These are phyloP conservation scores for Pythium folliculosum DNA, from an alignment of 352 stramenopile genomes.

Conservation along the genomic window DNA sequence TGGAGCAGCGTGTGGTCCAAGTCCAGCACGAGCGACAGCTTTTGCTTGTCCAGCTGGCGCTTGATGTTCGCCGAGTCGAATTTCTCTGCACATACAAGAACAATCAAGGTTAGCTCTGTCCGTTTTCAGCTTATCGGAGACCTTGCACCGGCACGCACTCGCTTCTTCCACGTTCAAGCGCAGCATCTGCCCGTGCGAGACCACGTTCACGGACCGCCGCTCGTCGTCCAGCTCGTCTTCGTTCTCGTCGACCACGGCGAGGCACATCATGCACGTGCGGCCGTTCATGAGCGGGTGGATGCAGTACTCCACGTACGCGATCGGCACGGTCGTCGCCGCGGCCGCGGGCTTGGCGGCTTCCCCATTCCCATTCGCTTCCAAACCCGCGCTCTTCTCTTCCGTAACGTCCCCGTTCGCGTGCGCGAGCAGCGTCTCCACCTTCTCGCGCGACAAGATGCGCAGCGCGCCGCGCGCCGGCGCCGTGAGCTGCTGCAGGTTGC, in stretches of 20 bases:
- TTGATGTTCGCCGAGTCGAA: constrained; percentile 86
- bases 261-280: constrained; percentile 81
- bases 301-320: constrained; percentile 79
- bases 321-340: constrained; percentile 13
- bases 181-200: constrained; percentile 90
- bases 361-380: constrained; percentile 6
- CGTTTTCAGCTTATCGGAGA: not conserved
- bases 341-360: not conserved
- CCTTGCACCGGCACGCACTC: constrained; percentile 53
- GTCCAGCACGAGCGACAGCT: constrained; percentile 96
- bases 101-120: not conserved
- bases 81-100: constrained; percentile 57
- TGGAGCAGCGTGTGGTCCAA: constrained; percentile 97
- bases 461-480: constrained; percentile 93
- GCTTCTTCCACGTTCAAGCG: constrained; percentile 96
- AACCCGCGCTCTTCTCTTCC: not conserved
- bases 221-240: constrained; percentile 64
- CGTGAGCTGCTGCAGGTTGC: constrained; percentile 52
- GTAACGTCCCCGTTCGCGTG: constrained; percentile 7
- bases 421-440: constrained; percentile 22
- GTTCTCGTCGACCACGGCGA: constrained; percentile 68
- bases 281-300: constrained; percentile 76
- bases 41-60: constrained; percentile 85
- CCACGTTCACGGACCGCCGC: constrained; percentile 65
- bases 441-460: constrained; percentile 29